Evolutionary conservation across 257 asterid species (phyloP).

Genomic region (Apocynum venetum): DNA sequence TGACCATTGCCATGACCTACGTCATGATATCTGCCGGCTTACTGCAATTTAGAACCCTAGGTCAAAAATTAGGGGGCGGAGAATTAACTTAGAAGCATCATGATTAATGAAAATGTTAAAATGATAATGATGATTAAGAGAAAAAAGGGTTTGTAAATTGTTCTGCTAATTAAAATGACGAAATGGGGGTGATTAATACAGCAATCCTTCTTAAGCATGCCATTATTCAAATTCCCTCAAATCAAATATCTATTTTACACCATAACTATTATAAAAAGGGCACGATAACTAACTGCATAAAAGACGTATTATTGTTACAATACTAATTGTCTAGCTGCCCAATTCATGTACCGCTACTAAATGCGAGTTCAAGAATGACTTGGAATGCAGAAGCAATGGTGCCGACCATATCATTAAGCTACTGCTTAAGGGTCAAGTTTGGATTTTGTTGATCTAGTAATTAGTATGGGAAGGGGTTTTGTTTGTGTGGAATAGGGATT

Average conservation of each 20-base stretch:
- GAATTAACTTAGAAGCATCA: conserved; percentile 17
- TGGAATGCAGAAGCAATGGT: no score
- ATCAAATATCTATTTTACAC: no score
- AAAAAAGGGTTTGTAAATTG: not conserved
- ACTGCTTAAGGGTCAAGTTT: not conserved
- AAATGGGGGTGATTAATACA: no score
- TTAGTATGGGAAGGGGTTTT: not conserved
- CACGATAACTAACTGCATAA: no score
- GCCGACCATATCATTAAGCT: not conserved
- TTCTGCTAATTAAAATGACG: no score
- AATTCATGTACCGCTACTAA: no score
- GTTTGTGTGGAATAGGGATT: conserved; percentile 4
- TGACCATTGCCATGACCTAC: conserved; percentile 2
- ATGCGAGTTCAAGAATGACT: no score
- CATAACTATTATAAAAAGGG: no score
- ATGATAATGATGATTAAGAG: not conserved
- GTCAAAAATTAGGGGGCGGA: conserved; percentile 3
- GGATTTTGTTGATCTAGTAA: conserved; percentile 12
- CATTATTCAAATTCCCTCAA: no score
- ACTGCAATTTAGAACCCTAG: not conserved
- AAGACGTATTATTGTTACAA: no score
- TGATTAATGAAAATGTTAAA: conserved; percentile 11
- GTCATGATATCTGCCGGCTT: not conserved
- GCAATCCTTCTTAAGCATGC: no score
- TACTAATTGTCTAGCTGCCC: no score